These are phyloP conservation scores for Carex scoparia DNA, from an alignment of 176 grass and related monocot genomes.

Conservation along the genomic window DNA sequence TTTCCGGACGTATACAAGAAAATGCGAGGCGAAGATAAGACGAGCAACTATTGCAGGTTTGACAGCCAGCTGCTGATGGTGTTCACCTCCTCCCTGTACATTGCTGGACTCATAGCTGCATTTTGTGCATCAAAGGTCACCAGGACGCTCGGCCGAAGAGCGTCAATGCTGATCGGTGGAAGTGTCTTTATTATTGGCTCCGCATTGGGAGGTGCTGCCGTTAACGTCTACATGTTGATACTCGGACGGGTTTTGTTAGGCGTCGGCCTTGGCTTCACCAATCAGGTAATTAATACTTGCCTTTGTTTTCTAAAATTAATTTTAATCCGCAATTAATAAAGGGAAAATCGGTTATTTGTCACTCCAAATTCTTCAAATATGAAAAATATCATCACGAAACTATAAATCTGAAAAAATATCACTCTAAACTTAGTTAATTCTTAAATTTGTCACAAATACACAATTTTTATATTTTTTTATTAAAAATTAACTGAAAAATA, in stretches of 20 bases:
- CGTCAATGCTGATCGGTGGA: conserved; percentile 65
- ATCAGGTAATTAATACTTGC: conserved; percentile 51
- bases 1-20: conserved; percentile 58
- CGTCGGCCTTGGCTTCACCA: conserved; percentile 79
- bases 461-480: no score
- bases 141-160: conserved; percentile 45
- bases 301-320: no score
- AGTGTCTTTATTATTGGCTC: conserved; percentile 54
- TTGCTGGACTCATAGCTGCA: conserved; percentile 62
- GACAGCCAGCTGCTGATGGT: conserved; percentile 67
- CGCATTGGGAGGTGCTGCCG: conserved; percentile 46
- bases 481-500: no score
- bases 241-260: conserved; percentile 60
- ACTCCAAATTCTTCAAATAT: no score
- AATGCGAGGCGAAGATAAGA: conserved; percentile 31
- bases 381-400: no score
- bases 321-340: no score
- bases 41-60: conserved; percentile 72
- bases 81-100: conserved; percentile 83
- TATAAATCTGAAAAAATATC: no score
- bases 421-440: no score
- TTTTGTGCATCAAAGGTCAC: conserved; percentile 53
- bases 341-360: no score
- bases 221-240: conserved; percentile 67
- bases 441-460: no score